A percentile compares a stretch with the other conserved stretches of the same genome.
phyloP scores from a whole-genome alignment of 176 grass and related monocot species.

The Poa pratensis region DNA sequence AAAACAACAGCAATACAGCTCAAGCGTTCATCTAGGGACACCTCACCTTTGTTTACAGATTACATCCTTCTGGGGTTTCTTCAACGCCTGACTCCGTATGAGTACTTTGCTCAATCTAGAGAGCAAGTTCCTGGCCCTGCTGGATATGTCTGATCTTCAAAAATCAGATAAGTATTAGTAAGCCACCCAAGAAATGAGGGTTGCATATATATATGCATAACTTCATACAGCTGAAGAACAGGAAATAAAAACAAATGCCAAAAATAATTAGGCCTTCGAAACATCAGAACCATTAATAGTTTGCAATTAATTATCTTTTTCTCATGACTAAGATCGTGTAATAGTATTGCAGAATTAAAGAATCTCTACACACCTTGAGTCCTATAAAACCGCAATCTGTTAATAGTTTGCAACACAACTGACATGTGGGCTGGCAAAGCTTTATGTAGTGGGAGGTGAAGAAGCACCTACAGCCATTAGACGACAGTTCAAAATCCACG shows the following conservation, averaged over 20 bases:
- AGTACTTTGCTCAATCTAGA: conserved; percentile 94
- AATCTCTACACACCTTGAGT: conserved; percentile 75
- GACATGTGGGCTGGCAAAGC: conserved; percentile 86
- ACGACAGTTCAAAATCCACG: conserved; percentile 33
- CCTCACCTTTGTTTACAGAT: conserved; percentile 76
- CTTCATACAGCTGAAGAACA: background rate
- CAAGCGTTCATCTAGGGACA: background rate
- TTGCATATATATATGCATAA: background rate
- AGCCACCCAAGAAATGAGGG: conserved; percentile 15
- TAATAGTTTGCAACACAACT: conserved; percentile 77
- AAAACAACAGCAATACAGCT: conserved; percentile 4
- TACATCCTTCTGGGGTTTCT: conserved; percentile 75
- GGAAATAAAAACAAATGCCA: conserved; percentile 21
- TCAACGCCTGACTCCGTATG: conserved; percentile 66
- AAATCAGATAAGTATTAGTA: conserved; percentile 68
- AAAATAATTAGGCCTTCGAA: conserved; percentile 5
- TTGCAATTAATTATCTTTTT: background rate
- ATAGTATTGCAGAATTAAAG: conserved; percentile 31
- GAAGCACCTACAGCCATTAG: conserved; percentile 64
- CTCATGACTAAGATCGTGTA: background rate
- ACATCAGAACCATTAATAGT: background rate
- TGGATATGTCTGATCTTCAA: conserved; percentile 97
- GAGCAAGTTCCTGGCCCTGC: conserved; percentile 78
- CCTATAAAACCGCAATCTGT: conserved; percentile 93
- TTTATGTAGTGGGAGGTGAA: conserved; percentile 87